Evolutionary conservation across 495 filamentous ascomycete genomes (phyloP).

Genomic region (Neurospora sp.): DNA sequence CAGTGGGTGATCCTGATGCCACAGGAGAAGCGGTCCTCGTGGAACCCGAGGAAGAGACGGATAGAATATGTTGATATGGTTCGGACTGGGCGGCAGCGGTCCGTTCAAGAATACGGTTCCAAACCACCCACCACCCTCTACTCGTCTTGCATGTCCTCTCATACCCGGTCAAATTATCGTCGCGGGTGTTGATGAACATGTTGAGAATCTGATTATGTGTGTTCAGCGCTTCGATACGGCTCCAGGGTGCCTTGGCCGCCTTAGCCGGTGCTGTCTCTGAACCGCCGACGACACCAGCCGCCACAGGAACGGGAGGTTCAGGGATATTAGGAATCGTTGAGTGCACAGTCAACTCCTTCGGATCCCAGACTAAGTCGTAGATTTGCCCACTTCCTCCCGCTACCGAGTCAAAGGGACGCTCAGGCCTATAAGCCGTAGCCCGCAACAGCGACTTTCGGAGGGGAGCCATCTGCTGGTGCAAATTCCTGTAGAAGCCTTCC

Average conservation of each 20-base stretch:
- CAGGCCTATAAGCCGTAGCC: slow-evolving; percentile 49
- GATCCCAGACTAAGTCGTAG: slow-evolving; percentile 82
- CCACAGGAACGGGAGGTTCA: slow-evolving; percentile 30
- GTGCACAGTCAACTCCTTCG: slow-evolving; percentile 61
- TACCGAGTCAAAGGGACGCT: slow-evolving; percentile 26
- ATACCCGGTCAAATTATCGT: slow-evolving; percentile 43
- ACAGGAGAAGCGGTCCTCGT: background rate
- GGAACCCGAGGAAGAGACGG: background rate
- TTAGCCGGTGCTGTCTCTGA: background rate
- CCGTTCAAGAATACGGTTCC: slow-evolving; percentile 60
- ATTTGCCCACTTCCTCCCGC: slow-evolving; percentile 41
- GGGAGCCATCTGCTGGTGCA: slow-evolving; percentile 73
- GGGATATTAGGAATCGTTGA: slow-evolving; percentile 90
- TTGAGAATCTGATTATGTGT: slow-evolving; percentile 79
- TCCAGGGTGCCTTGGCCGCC: slow-evolving; percentile 41
- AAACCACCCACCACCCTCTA: slow-evolving; percentile 94
- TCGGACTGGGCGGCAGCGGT: background rate
- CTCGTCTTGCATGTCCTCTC: slow-evolving; percentile 89
- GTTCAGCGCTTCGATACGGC: slow-evolving; percentile 80
- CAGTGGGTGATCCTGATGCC: background rate
- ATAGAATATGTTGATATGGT: background rate
- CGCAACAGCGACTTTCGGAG: slow-evolving; percentile 60
- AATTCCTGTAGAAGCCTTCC: slow-evolving; percentile 63
- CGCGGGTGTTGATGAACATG: slow-evolving; percentile 56
- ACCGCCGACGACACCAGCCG: background rate